Percentiles rank a stretch among this genome's conserved stretches.
Conservation (phyloP, 2,329 filamentous ascomycete genomes). For the Fusarium bactridioides region DNA sequence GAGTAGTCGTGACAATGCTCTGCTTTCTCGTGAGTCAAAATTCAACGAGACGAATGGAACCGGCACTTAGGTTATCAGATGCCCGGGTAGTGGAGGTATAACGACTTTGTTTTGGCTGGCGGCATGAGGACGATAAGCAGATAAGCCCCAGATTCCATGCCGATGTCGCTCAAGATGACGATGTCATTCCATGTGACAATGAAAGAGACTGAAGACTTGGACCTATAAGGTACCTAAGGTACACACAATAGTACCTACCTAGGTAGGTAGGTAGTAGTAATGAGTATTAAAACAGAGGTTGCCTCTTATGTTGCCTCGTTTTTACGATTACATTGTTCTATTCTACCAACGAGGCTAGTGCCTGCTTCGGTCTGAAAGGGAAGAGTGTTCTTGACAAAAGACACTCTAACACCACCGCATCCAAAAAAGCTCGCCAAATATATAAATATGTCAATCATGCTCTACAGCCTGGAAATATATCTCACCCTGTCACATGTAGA, state of each 20-base stretch:
- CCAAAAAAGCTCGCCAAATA: not conserved
- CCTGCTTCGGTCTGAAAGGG: not conserved
- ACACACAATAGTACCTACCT: too few relatives aligned
- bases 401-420: not conserved
- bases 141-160: conserved; percentile 35
- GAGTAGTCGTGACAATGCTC: not conserved
- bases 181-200: not conserved
- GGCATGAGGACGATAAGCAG: conserved; percentile 37
- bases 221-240: not conserved
- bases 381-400: not conserved
- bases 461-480: not conserved
- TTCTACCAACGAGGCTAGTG: not conserved
- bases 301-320: too few relatives aligned
- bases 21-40: conserved; percentile 27
- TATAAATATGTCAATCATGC: not conserved
- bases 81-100: conserved; percentile 26
- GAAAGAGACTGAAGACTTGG: not conserved
- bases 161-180: conserved; percentile 34
- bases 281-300: too few relatives aligned
- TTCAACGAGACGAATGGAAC: not conserved
- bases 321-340: too few relatives aligned
- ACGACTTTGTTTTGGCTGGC: conserved; percentile 10
- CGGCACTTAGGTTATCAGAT: conserved; percentile 23
- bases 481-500: not conserved
- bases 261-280: too few relatives aligned